These are phyloP conservation scores for Anthostomella pinea DNA, from an alignment of 2,329 filamentous ascomycete species.

Conservation along the genomic window DNA sequence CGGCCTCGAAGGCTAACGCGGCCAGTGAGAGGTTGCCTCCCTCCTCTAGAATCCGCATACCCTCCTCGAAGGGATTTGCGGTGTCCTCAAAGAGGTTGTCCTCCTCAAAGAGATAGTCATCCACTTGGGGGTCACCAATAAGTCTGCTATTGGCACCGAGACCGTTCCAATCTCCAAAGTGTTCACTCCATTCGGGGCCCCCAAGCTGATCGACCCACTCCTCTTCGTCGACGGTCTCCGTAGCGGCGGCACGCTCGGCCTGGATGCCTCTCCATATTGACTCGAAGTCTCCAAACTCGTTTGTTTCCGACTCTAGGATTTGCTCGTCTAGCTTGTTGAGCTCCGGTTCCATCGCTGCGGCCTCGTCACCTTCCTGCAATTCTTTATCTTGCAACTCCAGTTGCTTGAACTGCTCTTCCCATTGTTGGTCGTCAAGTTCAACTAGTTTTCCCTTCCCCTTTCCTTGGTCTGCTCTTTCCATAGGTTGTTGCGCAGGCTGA, in stretches of 20 bases:
- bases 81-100: slow-evolving; percentile 85
- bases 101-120: slow-evolving; percentile 91
- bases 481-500: slow-evolving; percentile 40
- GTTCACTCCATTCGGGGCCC: slow-evolving; percentile 72
- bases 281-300: slow-evolving; percentile 84
- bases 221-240: slow-evolving; percentile 64
- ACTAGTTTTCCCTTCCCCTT: slow-evolving; percentile 92
- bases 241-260: slow-evolving; percentile 68
- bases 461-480: slow-evolving; percentile 44
- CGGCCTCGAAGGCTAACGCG: slow-evolving; percentile 91
- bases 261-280: slow-evolving; percentile 82
- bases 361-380: slow-evolving; percentile 56
- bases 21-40: slow-evolving; percentile 93
- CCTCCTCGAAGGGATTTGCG: slow-evolving; percentile 86
- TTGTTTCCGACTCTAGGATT: slow-evolving; percentile 64
- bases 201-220: slow-evolving; percentile 67
- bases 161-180: slow-evolving; percentile 59
- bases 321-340: slow-evolving; percentile 78
- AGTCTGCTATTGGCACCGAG: slow-evolving; percentile 42
- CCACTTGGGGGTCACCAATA: slow-evolving; percentile 70
- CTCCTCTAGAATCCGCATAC: slow-evolving; percentile 86
- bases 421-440: slow-evolving; percentile 88
- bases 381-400: slow-evolving; percentile 50
- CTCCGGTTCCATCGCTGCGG: slow-evolving; percentile 75
- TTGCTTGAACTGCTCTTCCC: slow-evolving; percentile 94